These are phyloP conservation scores for Sambucus nigra DNA, from an alignment of 129 eudicot species.

Conservation along the genomic window DNA sequence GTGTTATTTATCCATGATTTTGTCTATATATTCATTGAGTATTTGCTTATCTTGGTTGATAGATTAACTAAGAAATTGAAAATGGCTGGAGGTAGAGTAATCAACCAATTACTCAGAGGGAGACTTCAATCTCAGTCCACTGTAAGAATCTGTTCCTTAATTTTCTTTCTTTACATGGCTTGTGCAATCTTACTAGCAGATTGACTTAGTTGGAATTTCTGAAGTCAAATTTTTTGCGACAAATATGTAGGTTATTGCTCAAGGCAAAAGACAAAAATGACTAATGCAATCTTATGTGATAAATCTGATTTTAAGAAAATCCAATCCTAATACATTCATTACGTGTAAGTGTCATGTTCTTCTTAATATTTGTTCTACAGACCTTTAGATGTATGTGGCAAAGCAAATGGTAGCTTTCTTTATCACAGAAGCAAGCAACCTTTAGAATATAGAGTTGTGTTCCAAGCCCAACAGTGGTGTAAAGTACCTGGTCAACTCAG, in stretches of 20 bases:
- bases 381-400: background rate
- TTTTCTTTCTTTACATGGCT: background rate
- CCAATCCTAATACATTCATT: background rate
- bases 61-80: slow-evolving; percentile 27
- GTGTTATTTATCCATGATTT: background rate
- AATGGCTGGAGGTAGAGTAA: slow-evolving; percentile 66
- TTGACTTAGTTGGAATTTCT: background rate
- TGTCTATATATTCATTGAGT: background rate
- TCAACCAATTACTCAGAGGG: slow-evolving; percentile 62
- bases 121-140: slow-evolving; percentile 44
- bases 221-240: background rate
- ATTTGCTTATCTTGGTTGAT: background rate
- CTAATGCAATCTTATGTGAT: no score
- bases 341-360: background rate
- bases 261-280: background rate
- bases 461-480: background rate
- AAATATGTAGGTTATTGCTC: background rate
- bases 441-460: no score
- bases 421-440: no score
- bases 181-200: background rate
- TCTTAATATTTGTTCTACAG: background rate
- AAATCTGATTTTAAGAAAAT: no score
- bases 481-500: no score
- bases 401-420: background rate
- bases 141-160: slow-evolving; percentile 35